Conservation (phyloP, 768 basidiomycete species). For the Tulasnella sp. region DNA sequence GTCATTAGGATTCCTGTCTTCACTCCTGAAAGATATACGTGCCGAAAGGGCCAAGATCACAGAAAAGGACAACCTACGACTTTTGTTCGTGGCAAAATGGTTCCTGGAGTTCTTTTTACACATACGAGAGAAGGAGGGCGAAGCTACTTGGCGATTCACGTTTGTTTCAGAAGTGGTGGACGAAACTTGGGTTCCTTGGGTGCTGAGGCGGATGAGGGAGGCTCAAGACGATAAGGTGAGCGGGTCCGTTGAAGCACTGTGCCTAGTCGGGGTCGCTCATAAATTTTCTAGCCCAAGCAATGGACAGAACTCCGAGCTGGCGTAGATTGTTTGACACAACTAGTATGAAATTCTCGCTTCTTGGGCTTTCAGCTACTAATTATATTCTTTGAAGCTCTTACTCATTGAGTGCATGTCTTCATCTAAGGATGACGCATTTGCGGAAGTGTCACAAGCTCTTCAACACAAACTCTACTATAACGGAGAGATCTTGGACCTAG, state of each 20-base stretch:
- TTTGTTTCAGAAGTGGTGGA: constrained; percentile 78
- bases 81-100: constrained; percentile 81
- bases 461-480: constrained; percentile 92
- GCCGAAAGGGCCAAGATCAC: constrained; percentile 83
- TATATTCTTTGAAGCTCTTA: constrained; percentile 50
- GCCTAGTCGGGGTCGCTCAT: background rate
- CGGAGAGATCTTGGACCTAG: constrained; percentile 82
- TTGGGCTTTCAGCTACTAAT: background rate
- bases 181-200: constrained; percentile 79
- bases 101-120: constrained; percentile 80
- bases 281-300: constrained; percentile 57
- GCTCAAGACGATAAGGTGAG: constrained; percentile 84
- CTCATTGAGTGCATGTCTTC: constrained; percentile 73
- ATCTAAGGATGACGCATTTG: constrained; percentile 39
- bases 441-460: constrained; percentile 65
- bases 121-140: constrained; percentile 29
- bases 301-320: constrained; percentile 94
- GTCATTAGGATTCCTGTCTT: constrained; percentile 66
- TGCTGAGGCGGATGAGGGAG: constrained; percentile 74
- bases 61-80: constrained; percentile 86
- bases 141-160: constrained; percentile 33
- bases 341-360: constrained; percentile 29
- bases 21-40: constrained; percentile 82
- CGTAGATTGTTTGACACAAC: constrained; percentile 84
- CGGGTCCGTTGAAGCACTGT: background rate